These are phyloP conservation scores for Chalaropsis ovoidea DNA, from an alignment of 2,329 filamentous ascomycete genomes.

Conservation along the genomic window DNA sequence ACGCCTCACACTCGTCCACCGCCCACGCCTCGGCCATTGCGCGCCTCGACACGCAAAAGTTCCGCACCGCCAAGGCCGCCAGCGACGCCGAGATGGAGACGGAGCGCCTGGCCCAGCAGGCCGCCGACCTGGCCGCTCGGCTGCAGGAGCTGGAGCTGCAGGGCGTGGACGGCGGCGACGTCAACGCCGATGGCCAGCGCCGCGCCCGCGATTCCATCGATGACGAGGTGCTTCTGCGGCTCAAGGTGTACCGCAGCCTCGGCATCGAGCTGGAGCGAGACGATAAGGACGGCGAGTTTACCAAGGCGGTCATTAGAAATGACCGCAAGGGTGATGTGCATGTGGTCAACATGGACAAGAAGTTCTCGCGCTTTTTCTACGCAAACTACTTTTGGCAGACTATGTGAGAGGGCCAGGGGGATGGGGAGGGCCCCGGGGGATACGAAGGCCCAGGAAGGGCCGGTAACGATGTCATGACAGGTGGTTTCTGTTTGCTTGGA, in stretches of 20 bases:
- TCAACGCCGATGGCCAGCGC: constrained; percentile 27
- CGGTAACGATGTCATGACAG: constrained; percentile 19
- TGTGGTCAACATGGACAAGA: constrained; percentile 86
- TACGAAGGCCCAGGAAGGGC: background rate
- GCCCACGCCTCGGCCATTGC: constrained; percentile 77
- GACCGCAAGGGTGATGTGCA: constrained; percentile 82
- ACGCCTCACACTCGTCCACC: constrained; percentile 62
- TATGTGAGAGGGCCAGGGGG: too few relatives aligned
- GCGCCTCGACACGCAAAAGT: constrained; percentile 83
- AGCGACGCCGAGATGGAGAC: constrained; percentile 86
- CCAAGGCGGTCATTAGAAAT: constrained; percentile 75
- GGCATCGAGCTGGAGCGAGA: constrained; percentile 80
- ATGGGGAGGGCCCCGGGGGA: too few relatives aligned
- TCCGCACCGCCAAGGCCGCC: constrained; percentile 84
- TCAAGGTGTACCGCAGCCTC: constrained; percentile 83
- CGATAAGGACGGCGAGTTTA: constrained; percentile 65
- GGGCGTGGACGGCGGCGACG: constrained; percentile 61
- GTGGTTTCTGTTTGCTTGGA: constrained; percentile 5
- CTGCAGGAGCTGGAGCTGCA: constrained; percentile 78
- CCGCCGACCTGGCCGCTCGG: constrained; percentile 62
- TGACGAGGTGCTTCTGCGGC: constrained; percentile 59
- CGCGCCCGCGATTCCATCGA: constrained; percentile 41
- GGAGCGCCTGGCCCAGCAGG: constrained; percentile 74
- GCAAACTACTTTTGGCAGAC: constrained; percentile 94
- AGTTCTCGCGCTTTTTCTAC: constrained; percentile 84